These are phyloP conservation scores for Colletotrichum destructivum DNA, from an alignment of 2,329 filamentous ascomycete genomes.

Conservation along the genomic window DNA sequence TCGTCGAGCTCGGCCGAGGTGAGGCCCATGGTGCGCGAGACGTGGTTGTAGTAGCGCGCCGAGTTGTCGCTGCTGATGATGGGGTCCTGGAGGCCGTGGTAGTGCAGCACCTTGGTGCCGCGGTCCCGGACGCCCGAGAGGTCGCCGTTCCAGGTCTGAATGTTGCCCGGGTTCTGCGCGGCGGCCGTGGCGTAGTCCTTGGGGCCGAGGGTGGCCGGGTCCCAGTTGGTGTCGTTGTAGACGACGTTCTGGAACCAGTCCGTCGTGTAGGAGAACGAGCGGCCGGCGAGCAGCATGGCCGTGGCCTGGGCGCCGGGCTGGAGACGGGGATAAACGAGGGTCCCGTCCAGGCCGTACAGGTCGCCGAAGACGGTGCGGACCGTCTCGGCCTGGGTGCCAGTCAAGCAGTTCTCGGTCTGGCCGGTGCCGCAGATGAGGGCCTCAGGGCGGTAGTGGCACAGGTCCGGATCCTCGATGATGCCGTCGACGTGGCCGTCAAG, in stretches of 20 bases:
- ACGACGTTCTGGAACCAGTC: conserved; percentile 58
- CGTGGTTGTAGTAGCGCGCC: conserved; percentile 64
- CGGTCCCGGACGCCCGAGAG: conserved; percentile 55
- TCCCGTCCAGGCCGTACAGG: conserved; percentile 50
- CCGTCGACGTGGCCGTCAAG: conserved; percentile 47
- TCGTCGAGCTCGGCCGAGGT: conserved; percentile 51
- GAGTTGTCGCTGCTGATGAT: conserved; percentile 61
- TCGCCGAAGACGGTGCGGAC: conserved; percentile 52
- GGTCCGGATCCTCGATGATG: conserved; percentile 42
- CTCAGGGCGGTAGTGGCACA: conserved; percentile 56
- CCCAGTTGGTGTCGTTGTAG: conserved; percentile 56
- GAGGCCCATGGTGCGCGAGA: conserved; percentile 59
- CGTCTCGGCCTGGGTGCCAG: conserved; percentile 54
- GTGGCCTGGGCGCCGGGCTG: conserved; percentile 66
- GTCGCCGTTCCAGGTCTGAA: conserved; percentile 58
- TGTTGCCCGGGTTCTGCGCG: conserved; percentile 54
- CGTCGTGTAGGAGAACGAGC: conserved; percentile 48
- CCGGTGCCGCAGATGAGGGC: conserved; percentile 56
- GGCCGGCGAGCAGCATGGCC: conserved; percentile 56
- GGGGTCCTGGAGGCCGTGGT: conserved; percentile 61
- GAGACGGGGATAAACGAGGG: conserved; percentile 59
- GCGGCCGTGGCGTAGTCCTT: conserved; percentile 54
- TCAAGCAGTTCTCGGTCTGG: conserved; percentile 23
- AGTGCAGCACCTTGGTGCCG: conserved; percentile 62
- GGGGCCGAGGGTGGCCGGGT: conserved; percentile 51